Percentiles rank a stretch among this genome's conserved stretches.
Evolutionary conservation across 1,284 basidiomycete genomes (phyloP).

Genomic region (Phylloporus sp.): DNA sequence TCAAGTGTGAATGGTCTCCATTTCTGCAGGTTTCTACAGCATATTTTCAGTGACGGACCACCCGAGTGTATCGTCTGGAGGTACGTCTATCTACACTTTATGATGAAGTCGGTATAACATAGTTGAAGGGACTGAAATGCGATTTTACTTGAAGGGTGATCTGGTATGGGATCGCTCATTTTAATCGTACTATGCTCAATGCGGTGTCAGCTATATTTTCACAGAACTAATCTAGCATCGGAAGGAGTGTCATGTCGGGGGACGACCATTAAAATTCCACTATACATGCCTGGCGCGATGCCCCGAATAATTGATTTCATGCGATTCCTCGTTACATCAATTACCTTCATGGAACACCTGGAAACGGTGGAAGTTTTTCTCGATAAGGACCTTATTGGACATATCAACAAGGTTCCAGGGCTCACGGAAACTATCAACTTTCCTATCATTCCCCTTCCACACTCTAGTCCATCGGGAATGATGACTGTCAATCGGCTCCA

Average conservation of each 20-base stretch:
- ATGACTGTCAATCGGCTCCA: slow-evolving; percentile 51
- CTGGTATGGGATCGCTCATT: neutral
- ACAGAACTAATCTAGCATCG: neutral
- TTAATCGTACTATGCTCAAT: neutral
- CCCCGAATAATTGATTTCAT: slow-evolving; percentile 85
- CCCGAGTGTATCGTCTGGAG: neutral
- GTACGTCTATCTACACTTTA: slow-evolving; percentile 2
- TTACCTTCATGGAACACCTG: slow-evolving; percentile 91
- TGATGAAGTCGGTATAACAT: neutral
- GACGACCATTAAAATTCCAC: slow-evolving; percentile 89
- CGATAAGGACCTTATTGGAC: slow-evolving; percentile 78
- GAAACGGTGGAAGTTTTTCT: slow-evolving; percentile 80
- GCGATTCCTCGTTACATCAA: slow-evolving; percentile 88
- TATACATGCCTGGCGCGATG: slow-evolving; percentile 83
- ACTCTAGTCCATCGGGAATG: slow-evolving; percentile 56
- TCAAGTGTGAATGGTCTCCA: neutral
- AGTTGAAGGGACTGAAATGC: neutral
- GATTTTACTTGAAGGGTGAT: neutral
- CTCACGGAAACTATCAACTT: slow-evolving; percentile 63
- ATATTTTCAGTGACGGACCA: slow-evolving; percentile 14
- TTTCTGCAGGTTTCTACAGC: slow-evolving; percentile 17
- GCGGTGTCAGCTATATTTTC: neutral
- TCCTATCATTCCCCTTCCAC: slow-evolving; percentile 48
- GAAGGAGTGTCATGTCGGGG: slow-evolving; percentile 60
- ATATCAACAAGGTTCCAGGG: slow-evolving; percentile 73